Evolutionary conservation across 257 asterid species (phyloP), one percentile per base, ranked within the genome.

Genomic region (Lycium barbarum): DNA sequence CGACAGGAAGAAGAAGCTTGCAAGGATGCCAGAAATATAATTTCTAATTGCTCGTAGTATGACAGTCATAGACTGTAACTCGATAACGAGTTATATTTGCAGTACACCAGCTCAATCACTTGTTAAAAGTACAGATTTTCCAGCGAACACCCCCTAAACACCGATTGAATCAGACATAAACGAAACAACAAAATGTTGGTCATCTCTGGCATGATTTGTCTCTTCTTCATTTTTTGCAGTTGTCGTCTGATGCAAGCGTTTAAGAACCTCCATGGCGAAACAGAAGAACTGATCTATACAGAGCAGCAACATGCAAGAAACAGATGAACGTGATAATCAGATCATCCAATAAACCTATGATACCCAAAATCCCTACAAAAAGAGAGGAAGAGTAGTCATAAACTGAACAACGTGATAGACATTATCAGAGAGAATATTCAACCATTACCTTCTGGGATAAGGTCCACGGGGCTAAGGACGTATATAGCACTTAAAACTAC

Each of bases 291-390:
- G 97, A 91, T 79, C 99, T 95, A 84, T 97, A 97, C 80, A 97
- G 94, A 86, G 99, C 95, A 88, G 98, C 98, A 82, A 97, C 93
- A 66, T 95, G 95, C 84, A 97, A 88, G 92, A 95, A 94, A 90
- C 95, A 92, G 57, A 93, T 84, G 88, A 97, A 87, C 84, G 91
- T 85, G 84, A 97, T 89, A 59, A 97, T 90, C 83, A 91, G 63
- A 91, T 94, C 98, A 82, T 97, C 99, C 89, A 97, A 88, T 10
- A 95, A 88, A 72, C 99, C 99, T 43, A 97, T 87, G 61, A 95
- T 61, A 81, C 98, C 98, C 57, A 92, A 62, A 84, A 96, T 22
- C 14, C 89, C 98, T 94, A 93, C 26, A 63, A 10, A 62, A 81
- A 71, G n/a, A 47, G 80, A 36, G 80, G 18, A 58, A 61, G 59